Evolutionary conservation across 768 basidiomycete species (phyloP).

Genomic region (Flagelloscypha sp.): DNA sequence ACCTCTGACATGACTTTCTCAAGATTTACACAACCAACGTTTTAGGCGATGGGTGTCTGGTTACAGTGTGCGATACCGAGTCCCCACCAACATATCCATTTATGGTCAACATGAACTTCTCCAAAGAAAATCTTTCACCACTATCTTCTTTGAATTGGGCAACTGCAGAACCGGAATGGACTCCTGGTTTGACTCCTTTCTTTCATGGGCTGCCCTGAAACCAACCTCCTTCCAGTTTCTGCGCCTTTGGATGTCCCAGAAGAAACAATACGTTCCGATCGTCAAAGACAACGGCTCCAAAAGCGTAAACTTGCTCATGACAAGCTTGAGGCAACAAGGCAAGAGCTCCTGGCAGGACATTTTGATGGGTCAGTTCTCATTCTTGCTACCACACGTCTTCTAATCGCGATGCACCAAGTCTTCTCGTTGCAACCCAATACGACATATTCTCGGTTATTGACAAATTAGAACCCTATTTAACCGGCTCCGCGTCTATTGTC

Average conservation of each 20-base stretch:
- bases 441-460: slow-evolving; percentile 78
- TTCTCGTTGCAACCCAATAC: slow-evolving; percentile 78
- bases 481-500: slow-evolving; percentile 80
- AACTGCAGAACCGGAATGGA: slow-evolving; percentile 70
- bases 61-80: slow-evolving; percentile 83
- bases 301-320: slow-evolving; percentile 73
- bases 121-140: slow-evolving; percentile 42
- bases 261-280: slow-evolving; percentile 60
- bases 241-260: slow-evolving; percentile 50
- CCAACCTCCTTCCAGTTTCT: slow-evolving; percentile 32
- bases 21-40: slow-evolving; percentile 1
- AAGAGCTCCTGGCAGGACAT: slow-evolving; percentile 78
- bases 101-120: slow-evolving; percentile 80
- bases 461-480: slow-evolving; percentile 64
- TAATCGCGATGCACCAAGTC: slow-evolving; percentile 28
- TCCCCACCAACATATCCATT: slow-evolving; percentile 90
- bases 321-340: slow-evolving; percentile 50
- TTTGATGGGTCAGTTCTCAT: slow-evolving; percentile 68
- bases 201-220: slow-evolving; percentile 4
- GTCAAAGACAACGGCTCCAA: slow-evolving; percentile 59
- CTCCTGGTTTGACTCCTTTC: slow-evolving; percentile 35
- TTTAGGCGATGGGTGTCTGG: slow-evolving; percentile 68
- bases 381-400: neutral
- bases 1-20: neutral
- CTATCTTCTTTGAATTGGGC: slow-evolving; percentile 85